Evolutionary conservation across 2,329 filamentous ascomycete genomes (phyloP), one percentile per base, ranked within the genome.

Genomic region (Chaetomiaceae sp.): DNA sequence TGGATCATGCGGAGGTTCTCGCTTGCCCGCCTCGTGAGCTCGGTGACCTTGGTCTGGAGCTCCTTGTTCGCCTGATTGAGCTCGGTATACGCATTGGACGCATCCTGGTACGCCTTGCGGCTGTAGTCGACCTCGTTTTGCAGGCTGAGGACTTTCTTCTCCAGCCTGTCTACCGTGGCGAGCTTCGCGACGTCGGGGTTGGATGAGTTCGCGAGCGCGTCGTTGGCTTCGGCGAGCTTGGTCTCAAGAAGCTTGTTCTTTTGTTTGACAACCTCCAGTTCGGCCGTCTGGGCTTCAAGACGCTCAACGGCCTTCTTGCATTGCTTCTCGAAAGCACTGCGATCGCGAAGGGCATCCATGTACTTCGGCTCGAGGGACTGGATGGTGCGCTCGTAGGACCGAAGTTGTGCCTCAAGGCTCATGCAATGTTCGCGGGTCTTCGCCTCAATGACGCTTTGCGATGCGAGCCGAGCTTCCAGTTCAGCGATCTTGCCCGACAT

Each of bases 31-130:
- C 62, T 63, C 48, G 71, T 70, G 2, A 85, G 70, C 7, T 71
- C 67, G 16, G 65, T 66, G 58, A 78, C 79, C 60, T 81, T 75
- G 2, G 67, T 62, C 14, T 33, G 42, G 36, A 62, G 53, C 21
- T 44, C 41, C 38, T 30, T 34, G 18, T 69, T 67, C 2, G 81
- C 55, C 5, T 43, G 42, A 38, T 36, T 46, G 44, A 57, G 66
- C 14, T 72, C 70, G 13, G 70, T 69, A 2, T 74, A 75, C 1
- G 71, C 65, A 29, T 74, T 73, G 8, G 79, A 81, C 1, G 78
- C 76, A 20, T 77, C 72, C 60, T 86, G 84, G 61, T 87, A 88
- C 9, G 76, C 71, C 4, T 73, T 72, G 48, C 80, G 76, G 11
- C 75, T 70, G 61, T 83, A 88, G 1, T 82, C 79, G 23, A 76